Base-by-base conservation (phyloP, 2,329 filamentous ascomycete species). In the Podosphaera fusca region DNA sequence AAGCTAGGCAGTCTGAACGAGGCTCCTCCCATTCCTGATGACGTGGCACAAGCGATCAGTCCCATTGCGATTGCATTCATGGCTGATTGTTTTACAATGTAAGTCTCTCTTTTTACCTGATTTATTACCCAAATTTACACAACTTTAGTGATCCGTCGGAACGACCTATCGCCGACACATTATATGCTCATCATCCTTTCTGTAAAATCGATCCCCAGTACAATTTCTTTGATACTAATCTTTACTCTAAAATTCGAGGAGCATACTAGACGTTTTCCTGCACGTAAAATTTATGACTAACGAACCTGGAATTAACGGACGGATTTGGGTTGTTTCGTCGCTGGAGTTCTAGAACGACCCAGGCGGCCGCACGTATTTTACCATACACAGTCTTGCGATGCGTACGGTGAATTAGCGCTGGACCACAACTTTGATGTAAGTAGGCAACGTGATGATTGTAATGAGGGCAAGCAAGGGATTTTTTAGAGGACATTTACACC, bases 21-120 rank as follows among this genome's bases (percentile, higher is more conserved):
- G 72, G 87, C 84, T 45, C 94, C 92, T 53, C 94, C 92, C 0
- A 95, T 98, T 61, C 89, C 92, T 0, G 90, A 96, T 61, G 90
- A 96, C 68, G 87, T 96, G 2, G 79, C 82, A 60, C 76, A 79
- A 65, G 82, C 81, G 31, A 90, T 96, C 62, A 85, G 79, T 56
- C 87, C 90, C 9, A 79, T 85, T 61, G 90, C 92, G 36, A 74
- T 96, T 65, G 87, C 85, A 51, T 98, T 98, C 69, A 96, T 98
- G 90, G 82, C 87, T 70, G 92, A 98, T 70, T 98, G 92, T 71
- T 96, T 96, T 71, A 94, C 89, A 61, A 92, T 96, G 87, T 94
- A 75, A 77, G 86, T 50, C 14, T 36, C 30, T 38, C 35, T 12
- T 52, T 36, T 6, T 54, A 31, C 10, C n/a, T 31, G 5, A 8